Base-by-base conservation (phyloP, 768 basidiomycete species). In the Russula compacta region DNA sequence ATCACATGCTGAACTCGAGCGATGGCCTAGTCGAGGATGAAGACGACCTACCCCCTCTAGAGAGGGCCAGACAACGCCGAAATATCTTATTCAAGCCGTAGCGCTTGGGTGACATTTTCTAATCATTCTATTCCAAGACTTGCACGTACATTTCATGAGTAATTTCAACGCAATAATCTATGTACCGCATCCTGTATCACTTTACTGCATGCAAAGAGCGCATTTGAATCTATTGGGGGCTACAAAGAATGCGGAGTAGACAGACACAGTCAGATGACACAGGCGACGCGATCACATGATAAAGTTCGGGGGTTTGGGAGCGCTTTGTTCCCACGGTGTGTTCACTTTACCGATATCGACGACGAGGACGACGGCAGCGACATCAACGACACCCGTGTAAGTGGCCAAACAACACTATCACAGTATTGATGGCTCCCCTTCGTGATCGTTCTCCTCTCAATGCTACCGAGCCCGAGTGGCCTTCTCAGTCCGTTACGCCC, bases 31-130 rank as follows among this genome's bases (percentile, higher is more conserved):
- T 58, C 6, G 73, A 71, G 46, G 81, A 80, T 4, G 81, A 81
- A 39, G 83, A 85, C 36, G 78, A 80, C 59, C 66, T 90, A 32
- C 78, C 87, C 5, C 88, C 88, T 0, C 73, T 90, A 39, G 88
- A 90, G 71, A 79, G 81, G 65, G 88, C 86, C 35, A 73, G 80
- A 59, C 78, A 83, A 53, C 79, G 79, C 63, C 63, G 75, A 64
- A 78, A 73, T 54, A 66, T 71, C 19, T 66, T 78, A 8, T 67
- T 71, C 2, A 66, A 58, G 44, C 42, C 54, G 48, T 59, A 50
- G 21, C 53, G 11, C 32, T 38, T 36, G 19, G 40, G 6, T 48
- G 38, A 48, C 36, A 15, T 10, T 21, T 29, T 39, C 19, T 49
- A 29, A 29, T 29, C 3, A 29, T 42, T 40, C 6, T 42, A 32